Conservation (phyloP, 164 flowering plant genomes). For the Sedum album region DNA sequence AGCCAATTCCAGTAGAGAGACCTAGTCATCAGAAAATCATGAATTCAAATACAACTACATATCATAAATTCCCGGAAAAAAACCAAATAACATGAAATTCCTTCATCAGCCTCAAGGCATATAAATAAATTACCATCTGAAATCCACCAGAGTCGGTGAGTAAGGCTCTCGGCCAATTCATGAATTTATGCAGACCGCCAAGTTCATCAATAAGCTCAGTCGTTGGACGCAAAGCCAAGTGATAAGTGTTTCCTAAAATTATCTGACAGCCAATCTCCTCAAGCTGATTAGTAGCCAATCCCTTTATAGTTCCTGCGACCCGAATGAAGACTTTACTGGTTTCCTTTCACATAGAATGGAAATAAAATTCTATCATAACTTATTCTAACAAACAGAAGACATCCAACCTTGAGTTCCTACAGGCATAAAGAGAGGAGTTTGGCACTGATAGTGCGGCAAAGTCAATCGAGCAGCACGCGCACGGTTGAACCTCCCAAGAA, state of each 20-base stretch:
- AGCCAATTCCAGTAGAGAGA: slow-evolving; percentile 87
- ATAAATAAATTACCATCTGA: slow-evolving; percentile 65
- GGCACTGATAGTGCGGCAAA: slow-evolving; percentile 71
- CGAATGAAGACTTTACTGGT: no score
- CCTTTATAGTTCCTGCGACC: slow-evolving; percentile 81
- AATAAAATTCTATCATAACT: no score
- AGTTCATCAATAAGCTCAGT: slow-evolving; percentile 87
- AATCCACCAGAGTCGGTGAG: slow-evolving; percentile 99
- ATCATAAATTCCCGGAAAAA: background rate
- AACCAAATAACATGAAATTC: no score
- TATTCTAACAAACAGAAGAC: no score
- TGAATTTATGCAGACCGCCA: slow-evolving; percentile 92
- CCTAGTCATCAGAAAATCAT: slow-evolving; percentile 49
- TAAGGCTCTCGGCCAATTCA: slow-evolving; percentile 98
- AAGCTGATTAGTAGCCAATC: slow-evolving; percentile 78
- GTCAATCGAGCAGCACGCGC: slow-evolving; percentile 85
- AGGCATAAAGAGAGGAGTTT: slow-evolving; percentile 96
- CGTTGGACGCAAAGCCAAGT: slow-evolving; percentile 87
- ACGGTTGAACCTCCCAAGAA: slow-evolving; percentile 82
- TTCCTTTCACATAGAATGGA: no score
- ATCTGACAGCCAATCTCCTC: slow-evolving; percentile 99
- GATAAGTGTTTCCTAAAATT: slow-evolving; percentile 95
- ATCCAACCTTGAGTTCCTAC: slow-evolving; percentile 95
- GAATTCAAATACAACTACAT: no score
- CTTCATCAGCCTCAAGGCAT: background rate